Evolutionary conservation across 441 rosid species (phyloP).

Genomic region (Erodium texanum): DNA sequence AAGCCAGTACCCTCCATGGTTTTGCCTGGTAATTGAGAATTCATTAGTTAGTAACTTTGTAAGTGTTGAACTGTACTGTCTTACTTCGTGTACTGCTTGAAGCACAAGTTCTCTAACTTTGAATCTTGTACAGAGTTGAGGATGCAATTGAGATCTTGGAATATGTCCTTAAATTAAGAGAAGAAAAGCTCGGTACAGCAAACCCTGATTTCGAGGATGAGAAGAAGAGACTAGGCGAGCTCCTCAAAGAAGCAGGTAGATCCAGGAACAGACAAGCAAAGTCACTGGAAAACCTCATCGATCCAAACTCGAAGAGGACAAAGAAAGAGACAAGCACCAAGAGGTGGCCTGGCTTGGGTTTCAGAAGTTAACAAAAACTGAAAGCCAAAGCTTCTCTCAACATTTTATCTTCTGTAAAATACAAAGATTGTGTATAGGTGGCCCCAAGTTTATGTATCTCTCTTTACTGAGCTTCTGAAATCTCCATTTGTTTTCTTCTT

Average conservation of each 20-base stretch:
- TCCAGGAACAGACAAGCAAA: constrained; percentile 81
- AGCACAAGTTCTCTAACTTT: constrained; percentile 3
- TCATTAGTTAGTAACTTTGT: too few species aligned
- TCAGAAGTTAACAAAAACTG: constrained; percentile 71
- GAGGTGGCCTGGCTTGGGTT: constrained; percentile 89
- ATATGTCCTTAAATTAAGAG: constrained; percentile 79
- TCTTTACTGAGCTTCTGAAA: too few species aligned
- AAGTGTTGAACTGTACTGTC: too few species aligned
- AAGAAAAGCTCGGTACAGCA: constrained; percentile 90
- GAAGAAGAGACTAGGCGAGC: constrained; percentile 80
- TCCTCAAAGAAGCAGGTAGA: constrained; percentile 90
- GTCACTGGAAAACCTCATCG: constrained; percentile 84
- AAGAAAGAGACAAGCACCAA: constrained; percentile 60
- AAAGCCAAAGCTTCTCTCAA: too few species aligned
- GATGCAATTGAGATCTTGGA: constrained; percentile 94
- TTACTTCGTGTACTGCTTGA: background rate
- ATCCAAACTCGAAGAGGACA: constrained; percentile 63
- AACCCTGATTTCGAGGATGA: constrained; percentile 96
- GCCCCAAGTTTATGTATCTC: too few species aligned
- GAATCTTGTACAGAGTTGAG: constrained; percentile 52
- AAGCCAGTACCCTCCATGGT: too few species aligned
- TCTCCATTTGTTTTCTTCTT: too few species aligned
- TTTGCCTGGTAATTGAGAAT: too few species aligned
- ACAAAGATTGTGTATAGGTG: too few species aligned
- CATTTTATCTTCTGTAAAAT: too few species aligned